These are phyloP conservation scores for Nakazawaea laoshanensis DNA, from an alignment of 805 yeast species.

Conservation along the genomic window DNA sequence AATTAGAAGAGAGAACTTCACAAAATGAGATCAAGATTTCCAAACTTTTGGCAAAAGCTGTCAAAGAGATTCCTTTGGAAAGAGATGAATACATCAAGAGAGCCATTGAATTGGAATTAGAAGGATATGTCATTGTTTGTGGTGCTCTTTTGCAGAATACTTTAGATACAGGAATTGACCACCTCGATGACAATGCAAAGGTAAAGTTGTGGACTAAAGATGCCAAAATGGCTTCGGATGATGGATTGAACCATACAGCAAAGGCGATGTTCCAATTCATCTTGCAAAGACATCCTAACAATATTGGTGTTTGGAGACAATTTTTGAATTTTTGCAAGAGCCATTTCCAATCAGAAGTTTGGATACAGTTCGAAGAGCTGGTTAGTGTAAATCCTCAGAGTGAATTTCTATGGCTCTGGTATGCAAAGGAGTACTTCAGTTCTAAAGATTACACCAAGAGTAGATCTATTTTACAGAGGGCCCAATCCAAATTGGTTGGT, in stretches of 20 bases:
- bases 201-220: conserved; percentile 24
- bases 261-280: conserved; percentile 39
- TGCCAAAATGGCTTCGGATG: conserved; percentile 22
- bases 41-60: conserved; percentile 41
- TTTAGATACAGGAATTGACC: conserved; percentile 23
- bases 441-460: conserved; percentile 43
- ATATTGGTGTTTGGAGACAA: conserved; percentile 39
- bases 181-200: conserved; percentile 17
- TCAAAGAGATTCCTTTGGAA: conserved; percentile 28
- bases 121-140: conserved; percentile 37
- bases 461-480: conserved; percentile 39
- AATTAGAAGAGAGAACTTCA: conserved; percentile 50
- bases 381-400: conserved; percentile 37
- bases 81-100: conserved; percentile 45
- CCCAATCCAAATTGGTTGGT: conserved; percentile 32
- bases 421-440: conserved; percentile 61
- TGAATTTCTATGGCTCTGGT: conserved; percentile 54
- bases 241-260: conserved; percentile 26
- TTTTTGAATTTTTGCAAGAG: conserved; percentile 29
- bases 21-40: conserved; percentile 35
- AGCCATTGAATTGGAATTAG: conserved; percentile 45
- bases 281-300: conserved; percentile 37
- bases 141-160: conserved; percentile 41
- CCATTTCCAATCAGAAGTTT: conserved; percentile 23
- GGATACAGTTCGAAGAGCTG: conserved; percentile 44